Evolutionary conservation across 257 asterid genomes (phyloP).

Genomic region (Apocynum venetum): DNA sequence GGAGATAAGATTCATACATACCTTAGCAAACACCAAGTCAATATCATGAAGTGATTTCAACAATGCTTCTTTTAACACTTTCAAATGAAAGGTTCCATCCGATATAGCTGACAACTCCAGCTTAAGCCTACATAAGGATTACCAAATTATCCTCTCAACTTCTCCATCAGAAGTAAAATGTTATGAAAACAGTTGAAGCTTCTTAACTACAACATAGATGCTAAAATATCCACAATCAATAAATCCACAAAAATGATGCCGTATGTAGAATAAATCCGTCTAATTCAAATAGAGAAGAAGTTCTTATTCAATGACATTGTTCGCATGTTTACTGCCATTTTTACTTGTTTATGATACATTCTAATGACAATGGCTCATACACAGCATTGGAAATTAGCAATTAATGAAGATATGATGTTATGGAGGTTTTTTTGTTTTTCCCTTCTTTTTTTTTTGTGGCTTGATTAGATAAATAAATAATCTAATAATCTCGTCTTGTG

Average conservation of each 20-base stretch:
- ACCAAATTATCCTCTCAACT: neutral
- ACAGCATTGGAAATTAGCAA: neutral
- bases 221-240: neutral
- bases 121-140: constrained; percentile 51
- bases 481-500: neutral
- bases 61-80: constrained; percentile 85
- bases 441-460: neutral
- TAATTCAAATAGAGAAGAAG: neutral
- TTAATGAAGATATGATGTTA: neutral
- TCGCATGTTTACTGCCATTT: neutral
- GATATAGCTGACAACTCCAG: constrained; percentile 60
- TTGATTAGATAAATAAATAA: neutral
- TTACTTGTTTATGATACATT: neutral
- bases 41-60: constrained; percentile 78
- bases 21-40: constrained; percentile 73
- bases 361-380: neutral
- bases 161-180: neutral
- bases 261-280: neutral
- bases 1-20: constrained; percentile 1
- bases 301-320: neutral
- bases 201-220: neutral
- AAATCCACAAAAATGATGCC: neutral
- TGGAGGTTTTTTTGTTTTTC: neutral
- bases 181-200: neutral
- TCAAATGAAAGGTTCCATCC: constrained; percentile 72